These are phyloP conservation scores for Beverwykella pulmonaria DNA, from an alignment of 495 filamentous ascomycete genomes.

Conservation along the genomic window DNA sequence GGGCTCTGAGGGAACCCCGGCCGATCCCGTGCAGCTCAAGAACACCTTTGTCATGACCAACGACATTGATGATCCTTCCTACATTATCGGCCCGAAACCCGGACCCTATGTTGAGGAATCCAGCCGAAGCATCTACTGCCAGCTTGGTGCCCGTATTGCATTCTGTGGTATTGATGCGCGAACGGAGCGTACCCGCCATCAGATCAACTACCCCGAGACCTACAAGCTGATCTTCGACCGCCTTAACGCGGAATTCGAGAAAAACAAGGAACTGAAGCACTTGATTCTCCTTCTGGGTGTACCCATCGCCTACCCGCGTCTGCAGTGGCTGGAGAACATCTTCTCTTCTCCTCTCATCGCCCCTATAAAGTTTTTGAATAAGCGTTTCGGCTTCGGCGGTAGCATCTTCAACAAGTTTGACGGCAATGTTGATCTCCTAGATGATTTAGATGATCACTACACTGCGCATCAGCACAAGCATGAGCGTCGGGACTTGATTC, in stretches of 20 bases:
- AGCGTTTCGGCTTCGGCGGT: constrained; percentile 83
- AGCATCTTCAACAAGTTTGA: constrained; percentile 92
- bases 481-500: constrained; percentile 74
- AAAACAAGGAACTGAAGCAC: constrained; percentile 70
- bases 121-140: constrained; percentile 78
- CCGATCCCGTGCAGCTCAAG: constrained; percentile 67
- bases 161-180: constrained; percentile 89
- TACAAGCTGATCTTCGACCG: constrained; percentile 81
- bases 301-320: constrained; percentile 90
- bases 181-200: constrained; percentile 86
- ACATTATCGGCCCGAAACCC: constrained; percentile 73
- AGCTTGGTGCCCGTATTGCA: constrained; percentile 80
- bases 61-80: constrained; percentile 66
- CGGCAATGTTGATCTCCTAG: constrained; percentile 83
- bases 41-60: constrained; percentile 68
- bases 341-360: constrained; percentile 80
- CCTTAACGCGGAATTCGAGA: constrained; percentile 64
- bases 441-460: constrained; percentile 95
- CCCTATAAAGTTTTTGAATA: constrained; percentile 84
- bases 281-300: constrained; percentile 85
- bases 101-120: constrained; percentile 80
- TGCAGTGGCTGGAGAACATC: constrained; percentile 91
- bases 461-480: constrained; percentile 88
- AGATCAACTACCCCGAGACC: constrained; percentile 88
- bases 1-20: constrained; percentile 54